A percentile compares a stretch with the other conserved stretches of the same genome.
Conservation (phyloP, 352 stramenopile species). For the Pelagophyceae sp. region DNA sequence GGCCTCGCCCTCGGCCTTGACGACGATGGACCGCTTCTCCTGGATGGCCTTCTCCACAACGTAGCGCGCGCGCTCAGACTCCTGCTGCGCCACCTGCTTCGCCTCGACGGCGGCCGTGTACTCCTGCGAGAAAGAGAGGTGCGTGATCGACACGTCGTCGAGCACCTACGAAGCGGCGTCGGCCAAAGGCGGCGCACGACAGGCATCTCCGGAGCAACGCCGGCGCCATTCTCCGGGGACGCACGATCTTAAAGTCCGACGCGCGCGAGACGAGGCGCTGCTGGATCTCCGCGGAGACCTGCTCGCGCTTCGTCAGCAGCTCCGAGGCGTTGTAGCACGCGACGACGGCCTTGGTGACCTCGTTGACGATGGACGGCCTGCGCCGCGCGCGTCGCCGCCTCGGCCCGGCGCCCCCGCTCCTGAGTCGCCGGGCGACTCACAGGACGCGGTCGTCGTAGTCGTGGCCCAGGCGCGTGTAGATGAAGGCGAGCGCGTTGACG, state of each 20-base stretch:
- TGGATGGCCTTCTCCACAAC: slow-evolving; percentile 94
- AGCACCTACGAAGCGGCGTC: no score
- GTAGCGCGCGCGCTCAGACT: slow-evolving; percentile 95
- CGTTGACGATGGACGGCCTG: slow-evolving; percentile 98
- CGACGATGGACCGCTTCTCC: slow-evolving; percentile 98
- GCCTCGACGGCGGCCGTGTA: slow-evolving; percentile 97
- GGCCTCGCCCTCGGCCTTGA: slow-evolving; percentile 88
- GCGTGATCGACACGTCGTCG: slow-evolving; percentile 98
- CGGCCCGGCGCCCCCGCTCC: no score
- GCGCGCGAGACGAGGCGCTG: slow-evolving; percentile 63
- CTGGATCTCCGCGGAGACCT: slow-evolving; percentile 87
- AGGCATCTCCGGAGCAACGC: no score
- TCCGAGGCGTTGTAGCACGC: slow-evolving; percentile 97
- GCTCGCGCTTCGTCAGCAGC: slow-evolving; percentile 97
- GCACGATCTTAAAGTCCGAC: slow-evolving; percentile 5
- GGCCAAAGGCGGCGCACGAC: no score
- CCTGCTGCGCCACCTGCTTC: slow-evolving; percentile 99
- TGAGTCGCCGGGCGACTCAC: no score
- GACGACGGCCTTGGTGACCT: slow-evolving; percentile 97
- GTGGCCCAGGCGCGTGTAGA: slow-evolving; percentile 87
- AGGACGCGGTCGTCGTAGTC: slow-evolving; percentile 97
- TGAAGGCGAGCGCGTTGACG: slow-evolving; percentile 80
- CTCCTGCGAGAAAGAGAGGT: slow-evolving; percentile 95
- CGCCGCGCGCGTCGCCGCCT: no score
- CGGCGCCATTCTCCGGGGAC: no score